phyloP scores from a whole-genome alignment of 345 rosid genomes.

The Eucalyptus tenuipes region DNA sequence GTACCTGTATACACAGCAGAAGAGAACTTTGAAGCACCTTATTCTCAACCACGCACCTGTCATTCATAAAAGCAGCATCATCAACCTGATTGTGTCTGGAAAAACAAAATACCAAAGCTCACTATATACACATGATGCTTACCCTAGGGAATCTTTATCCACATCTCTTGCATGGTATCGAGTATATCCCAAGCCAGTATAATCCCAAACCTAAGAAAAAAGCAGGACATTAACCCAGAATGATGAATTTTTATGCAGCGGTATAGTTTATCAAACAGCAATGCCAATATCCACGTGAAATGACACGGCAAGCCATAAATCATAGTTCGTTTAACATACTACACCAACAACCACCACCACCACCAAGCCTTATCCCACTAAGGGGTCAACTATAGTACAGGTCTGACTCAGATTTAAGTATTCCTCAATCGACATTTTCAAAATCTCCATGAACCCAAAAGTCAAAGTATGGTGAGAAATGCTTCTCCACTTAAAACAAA shows the following conservation, averaged over 20 bases:
- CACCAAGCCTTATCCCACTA: neutral
- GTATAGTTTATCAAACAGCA: neutral
- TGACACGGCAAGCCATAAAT: neutral
- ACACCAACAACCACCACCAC: neutral
- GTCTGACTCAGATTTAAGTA: neutral
- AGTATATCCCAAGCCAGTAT: constrained; percentile 87
- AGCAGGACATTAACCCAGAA: neutral
- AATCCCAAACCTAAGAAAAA: constrained; percentile 79
- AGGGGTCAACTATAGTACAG: neutral
- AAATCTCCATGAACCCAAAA: neutral
- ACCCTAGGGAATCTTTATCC: constrained; percentile 71
- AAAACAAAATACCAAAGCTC: neutral
- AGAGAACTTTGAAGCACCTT: constrained; percentile 81
- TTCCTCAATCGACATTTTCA: neutral
- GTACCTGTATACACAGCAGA: constrained; percentile 63
- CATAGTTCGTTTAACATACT: neutral
- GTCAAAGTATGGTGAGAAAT: neutral
- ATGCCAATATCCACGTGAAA: neutral
- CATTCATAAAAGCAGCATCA: constrained; percentile 1
- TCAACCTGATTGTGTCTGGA: neutral
- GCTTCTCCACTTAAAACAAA: neutral
- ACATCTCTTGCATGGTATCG: constrained; percentile 73
- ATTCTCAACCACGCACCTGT: constrained; percentile 94
- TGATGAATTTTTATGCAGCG: neutral
- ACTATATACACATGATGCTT: constrained; percentile 1